A percentile compares a stretch with the other conserved stretches of the same genome.
Conservation (phyloP, 2,329 filamentous ascomycete species). For the Diaporthe nobilis region DNA sequence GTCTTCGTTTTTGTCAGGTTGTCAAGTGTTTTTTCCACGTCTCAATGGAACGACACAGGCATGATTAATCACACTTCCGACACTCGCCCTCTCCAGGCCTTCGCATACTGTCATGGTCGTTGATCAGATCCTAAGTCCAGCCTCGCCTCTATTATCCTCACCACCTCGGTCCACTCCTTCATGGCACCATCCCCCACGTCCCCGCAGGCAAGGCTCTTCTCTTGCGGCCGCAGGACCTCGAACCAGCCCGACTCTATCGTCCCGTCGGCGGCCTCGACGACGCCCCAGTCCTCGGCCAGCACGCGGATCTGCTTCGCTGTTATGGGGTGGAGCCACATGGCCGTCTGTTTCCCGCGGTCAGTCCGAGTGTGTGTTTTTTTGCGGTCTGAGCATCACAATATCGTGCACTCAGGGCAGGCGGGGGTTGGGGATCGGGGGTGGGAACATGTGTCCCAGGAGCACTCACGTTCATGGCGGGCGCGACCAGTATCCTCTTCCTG, state of each 20-base stretch:
- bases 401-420: neutral
- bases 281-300: constrained; percentile 82
- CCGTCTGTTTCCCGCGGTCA: constrained; percentile 47
- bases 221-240: constrained; percentile 79
- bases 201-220: constrained; percentile 87
- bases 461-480: constrained; percentile 55
- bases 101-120: neutral
- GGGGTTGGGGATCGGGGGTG: neutral
- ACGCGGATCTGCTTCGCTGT: constrained; percentile 79
- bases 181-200: constrained; percentile 88
- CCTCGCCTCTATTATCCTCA: constrained; percentile 71
- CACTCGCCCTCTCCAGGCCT: neutral
- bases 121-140: constrained; percentile 53
- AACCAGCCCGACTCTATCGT: constrained; percentile 60
- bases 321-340: constrained; percentile 90
- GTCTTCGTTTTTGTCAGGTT: too few species aligned
- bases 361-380: neutral
- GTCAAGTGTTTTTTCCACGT: neutral
- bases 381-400: neutral
- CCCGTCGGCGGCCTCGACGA: constrained; percentile 49
- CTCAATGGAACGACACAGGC: neutral
- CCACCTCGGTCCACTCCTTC: constrained; percentile 84
- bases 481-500: constrained; percentile 80
- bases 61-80: neutral
- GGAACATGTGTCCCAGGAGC: constrained; percentile 54